Conservation (phyloP, 176 grass and related monocot genomes). For the Cymbopogon citratus region DNA sequence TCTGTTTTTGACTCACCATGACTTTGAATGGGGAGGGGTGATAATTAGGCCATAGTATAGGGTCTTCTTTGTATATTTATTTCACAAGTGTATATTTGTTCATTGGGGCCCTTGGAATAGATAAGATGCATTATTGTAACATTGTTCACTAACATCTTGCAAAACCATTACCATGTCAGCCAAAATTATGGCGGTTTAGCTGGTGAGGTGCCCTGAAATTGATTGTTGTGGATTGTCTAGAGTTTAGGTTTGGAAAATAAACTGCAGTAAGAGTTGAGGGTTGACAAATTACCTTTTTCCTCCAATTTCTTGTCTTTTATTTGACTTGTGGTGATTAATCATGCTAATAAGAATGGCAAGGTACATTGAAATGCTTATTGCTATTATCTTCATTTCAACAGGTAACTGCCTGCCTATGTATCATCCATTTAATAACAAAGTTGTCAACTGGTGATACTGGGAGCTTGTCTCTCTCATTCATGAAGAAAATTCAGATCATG, state of each 20-base stretch:
- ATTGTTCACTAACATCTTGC: no score
- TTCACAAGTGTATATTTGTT: neutral
- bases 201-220: neutral
- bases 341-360: neutral
- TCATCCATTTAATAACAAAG: constrained; percentile 66
- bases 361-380: neutral
- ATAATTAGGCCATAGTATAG: neutral
- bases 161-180: no score
- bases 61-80: neutral
- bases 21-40: neutral
- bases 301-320: neutral
- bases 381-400: constrained; percentile 26
- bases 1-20: neutral
- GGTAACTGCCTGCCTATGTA: constrained; percentile 63
- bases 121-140: no score
- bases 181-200: neutral
- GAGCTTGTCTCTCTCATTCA: constrained; percentile 62
- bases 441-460: constrained; percentile 50
- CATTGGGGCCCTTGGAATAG: neutral
- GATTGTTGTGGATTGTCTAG: neutral
- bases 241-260: neutral
- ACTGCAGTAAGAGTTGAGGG: neutral
- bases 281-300: neutral
- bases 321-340: neutral
- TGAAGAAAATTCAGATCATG: constrained; percentile 56